Percentiles rank a stretch among this genome's conserved stretches.
These are phyloP conservation scores for Trichoderma sp. DNA, from an alignment of 2,329 filamentous ascomycete species.

Conservation along the genomic window DNA sequence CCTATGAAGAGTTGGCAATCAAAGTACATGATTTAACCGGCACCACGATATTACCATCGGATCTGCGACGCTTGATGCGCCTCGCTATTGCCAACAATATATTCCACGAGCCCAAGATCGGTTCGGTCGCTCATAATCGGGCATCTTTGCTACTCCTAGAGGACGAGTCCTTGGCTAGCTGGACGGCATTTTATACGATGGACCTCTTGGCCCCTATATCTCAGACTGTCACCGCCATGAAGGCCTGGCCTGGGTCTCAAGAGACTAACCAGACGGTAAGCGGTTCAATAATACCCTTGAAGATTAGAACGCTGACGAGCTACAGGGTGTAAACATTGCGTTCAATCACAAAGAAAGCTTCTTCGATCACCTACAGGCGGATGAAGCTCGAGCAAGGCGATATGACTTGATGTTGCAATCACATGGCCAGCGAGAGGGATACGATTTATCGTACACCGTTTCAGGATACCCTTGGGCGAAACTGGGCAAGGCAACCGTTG, in stretches of 20 bases:
- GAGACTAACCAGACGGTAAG: slow-evolving; percentile 39
- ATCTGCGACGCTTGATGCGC: slow-evolving; percentile 42
- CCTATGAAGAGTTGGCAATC: slow-evolving; percentile 33
- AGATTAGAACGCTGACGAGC: background rate
- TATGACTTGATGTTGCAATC: slow-evolving; percentile 40
- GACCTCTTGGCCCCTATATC: slow-evolving; percentile 37
- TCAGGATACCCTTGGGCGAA: slow-evolving; percentile 31
- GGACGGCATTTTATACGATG: slow-evolving; percentile 36
- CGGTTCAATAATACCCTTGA: background rate
- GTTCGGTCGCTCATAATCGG: slow-evolving; percentile 44
- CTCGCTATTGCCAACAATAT: slow-evolving; percentile 43
- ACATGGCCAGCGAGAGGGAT: slow-evolving; percentile 32
- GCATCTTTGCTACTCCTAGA: slow-evolving; percentile 37
- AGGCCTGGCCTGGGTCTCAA: slow-evolving; percentile 41
- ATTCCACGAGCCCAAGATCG: slow-evolving; percentile 43
- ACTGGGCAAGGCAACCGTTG: slow-evolving; percentile 31
- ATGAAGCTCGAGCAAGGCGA: slow-evolving; percentile 32
- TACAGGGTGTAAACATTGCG: slow-evolving; percentile 34
- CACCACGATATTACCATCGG: slow-evolving; percentile 38
- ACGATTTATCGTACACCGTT: slow-evolving; percentile 30
- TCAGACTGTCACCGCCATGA: slow-evolving; percentile 38
- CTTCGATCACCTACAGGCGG: slow-evolving; percentile 36
- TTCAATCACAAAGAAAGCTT: slow-evolving; percentile 31
- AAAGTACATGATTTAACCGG: slow-evolving; percentile 38
- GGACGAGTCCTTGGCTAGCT: slow-evolving; percentile 34